These are phyloP conservation scores for Aspergillus saccharolyticus DNA, from an alignment of 495 filamentous ascomycete genomes.

Conservation along the genomic window DNA sequence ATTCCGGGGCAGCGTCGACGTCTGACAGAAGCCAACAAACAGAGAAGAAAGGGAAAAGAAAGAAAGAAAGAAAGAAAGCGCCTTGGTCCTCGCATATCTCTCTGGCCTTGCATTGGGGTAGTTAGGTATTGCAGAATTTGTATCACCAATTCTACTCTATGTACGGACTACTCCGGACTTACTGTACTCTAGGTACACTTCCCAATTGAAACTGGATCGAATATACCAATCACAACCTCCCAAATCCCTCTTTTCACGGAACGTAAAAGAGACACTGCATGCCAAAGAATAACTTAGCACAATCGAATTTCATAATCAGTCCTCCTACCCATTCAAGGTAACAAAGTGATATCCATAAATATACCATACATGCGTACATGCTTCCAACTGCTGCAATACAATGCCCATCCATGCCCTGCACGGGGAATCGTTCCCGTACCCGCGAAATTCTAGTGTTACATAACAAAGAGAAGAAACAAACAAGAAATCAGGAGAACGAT, in stretches of 20 bases:
- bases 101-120: not conserved
- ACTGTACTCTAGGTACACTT: too few species aligned
- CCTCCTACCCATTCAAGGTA: not conserved
- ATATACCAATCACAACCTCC: not conserved
- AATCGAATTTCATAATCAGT: not conserved
- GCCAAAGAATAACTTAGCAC: not conserved
- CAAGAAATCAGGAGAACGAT: not conserved
- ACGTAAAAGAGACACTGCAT: not conserved
- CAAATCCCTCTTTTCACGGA: not conserved
- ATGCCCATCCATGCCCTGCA: not conserved
- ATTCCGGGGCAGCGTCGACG: not conserved
- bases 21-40: not conserved
- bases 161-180: too few species aligned
- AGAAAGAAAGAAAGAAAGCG: not conserved
- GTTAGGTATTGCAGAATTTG: not conserved
- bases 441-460: conserved; percentile 12
- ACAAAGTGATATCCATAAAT: not conserved
- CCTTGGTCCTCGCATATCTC: not conserved
- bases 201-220: too few species aligned
- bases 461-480: conserved; percentile 9
- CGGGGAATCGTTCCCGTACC: not conserved
- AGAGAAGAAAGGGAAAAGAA: not conserved
- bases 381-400: not conserved
- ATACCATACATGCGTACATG: not conserved
- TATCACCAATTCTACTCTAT: not conserved